phyloP scores from a whole-genome alignment of 139 green algal species.

The Tetradesmus obliquus region DNA sequence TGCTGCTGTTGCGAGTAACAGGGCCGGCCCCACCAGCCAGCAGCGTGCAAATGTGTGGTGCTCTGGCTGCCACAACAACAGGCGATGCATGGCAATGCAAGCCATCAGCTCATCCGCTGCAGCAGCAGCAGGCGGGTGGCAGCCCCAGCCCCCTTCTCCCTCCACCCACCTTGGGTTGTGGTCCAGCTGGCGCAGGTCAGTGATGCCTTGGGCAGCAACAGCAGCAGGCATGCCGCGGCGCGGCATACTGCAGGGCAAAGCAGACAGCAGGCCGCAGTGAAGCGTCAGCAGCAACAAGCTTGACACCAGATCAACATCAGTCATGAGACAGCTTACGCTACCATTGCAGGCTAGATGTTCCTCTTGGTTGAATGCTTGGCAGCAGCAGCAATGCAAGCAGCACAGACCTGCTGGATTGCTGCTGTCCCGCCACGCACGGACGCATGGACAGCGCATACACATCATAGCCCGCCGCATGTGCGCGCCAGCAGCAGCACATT shows the following conservation, averaged over 20 bases:
- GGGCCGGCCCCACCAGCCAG: too few relatives aligned
- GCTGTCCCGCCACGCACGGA: neutral
- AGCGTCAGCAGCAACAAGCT: neutral
- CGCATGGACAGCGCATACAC: too few relatives aligned
- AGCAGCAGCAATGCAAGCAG: neutral
- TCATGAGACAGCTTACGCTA: neutral
- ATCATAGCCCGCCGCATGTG: too few relatives aligned
- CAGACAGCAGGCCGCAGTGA: neutral
- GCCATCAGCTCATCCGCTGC: too few relatives aligned
- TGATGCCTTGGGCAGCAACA: constrained; percentile 27
- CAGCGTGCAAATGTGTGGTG: too few relatives aligned
- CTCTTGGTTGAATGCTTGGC: too few relatives aligned
- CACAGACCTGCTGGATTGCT: neutral
- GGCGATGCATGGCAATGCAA: too few relatives aligned
- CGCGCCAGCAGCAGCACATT: too few relatives aligned
- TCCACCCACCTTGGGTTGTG: constrained; percentile 26
- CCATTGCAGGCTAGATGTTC: neutral
- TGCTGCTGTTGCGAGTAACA: too few relatives aligned
- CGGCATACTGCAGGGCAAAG: constrained; percentile 22
- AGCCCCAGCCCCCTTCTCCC: too few relatives aligned
- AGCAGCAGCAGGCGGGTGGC: too few relatives aligned
- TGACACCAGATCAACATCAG: neutral
- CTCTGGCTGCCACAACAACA: too few relatives aligned
- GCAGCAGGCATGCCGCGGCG: neutral
- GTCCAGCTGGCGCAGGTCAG: constrained; percentile 40